Evolutionary conservation across 345 rosid genomes (phyloP).

Genomic region (Gossypium bickii): DNA sequence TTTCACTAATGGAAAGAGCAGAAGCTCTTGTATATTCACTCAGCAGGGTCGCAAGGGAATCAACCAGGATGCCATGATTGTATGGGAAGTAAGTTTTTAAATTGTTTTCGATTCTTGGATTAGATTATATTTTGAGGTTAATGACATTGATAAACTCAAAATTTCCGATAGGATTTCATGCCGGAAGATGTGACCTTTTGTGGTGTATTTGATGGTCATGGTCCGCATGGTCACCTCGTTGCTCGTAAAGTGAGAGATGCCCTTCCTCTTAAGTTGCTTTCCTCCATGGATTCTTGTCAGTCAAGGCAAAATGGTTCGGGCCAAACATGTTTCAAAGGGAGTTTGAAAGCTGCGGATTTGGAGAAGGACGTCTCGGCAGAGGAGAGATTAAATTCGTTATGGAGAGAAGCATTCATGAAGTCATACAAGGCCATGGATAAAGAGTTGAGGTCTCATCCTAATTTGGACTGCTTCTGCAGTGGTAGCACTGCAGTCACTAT

Average conservation of each 20-base stretch:
- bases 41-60: conserved; percentile 99
- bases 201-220: conserved; percentile 98
- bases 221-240: conserved; percentile 98
- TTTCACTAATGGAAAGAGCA: conserved; percentile 76
- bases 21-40: conserved; percentile 81
- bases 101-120: conserved; percentile 14
- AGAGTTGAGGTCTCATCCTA: conserved; percentile 89
- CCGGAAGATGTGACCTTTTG: conserved; percentile 85
- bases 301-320: conserved; percentile 52
- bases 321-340: conserved; percentile 45
- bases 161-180: conserved; percentile 68
- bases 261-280: conserved; percentile 71
- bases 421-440: conserved; percentile 95
- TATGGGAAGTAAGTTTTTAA: conserved; percentile 86
- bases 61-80: conserved; percentile 97
- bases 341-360: conserved; percentile 34
- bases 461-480: conserved; percentile 96
- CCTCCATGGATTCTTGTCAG: conserved; percentile 48
- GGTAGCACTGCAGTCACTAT: conserved; percentile 95
- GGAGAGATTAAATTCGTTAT: conserved; percentile 48
- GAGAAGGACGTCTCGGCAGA: conserved; percentile 47
- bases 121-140: conserved; percentile 16
- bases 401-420: conserved; percentile 91
- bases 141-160: conserved; percentile 14
- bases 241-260: conserved; percentile 95